Percentiles rank a stretch among this genome's conserved stretches.
These are phyloP conservation scores for Cylindrotheca fusiformis DNA, from an alignment of 108 stramenopile genomes.

Conservation along the genomic window DNA sequence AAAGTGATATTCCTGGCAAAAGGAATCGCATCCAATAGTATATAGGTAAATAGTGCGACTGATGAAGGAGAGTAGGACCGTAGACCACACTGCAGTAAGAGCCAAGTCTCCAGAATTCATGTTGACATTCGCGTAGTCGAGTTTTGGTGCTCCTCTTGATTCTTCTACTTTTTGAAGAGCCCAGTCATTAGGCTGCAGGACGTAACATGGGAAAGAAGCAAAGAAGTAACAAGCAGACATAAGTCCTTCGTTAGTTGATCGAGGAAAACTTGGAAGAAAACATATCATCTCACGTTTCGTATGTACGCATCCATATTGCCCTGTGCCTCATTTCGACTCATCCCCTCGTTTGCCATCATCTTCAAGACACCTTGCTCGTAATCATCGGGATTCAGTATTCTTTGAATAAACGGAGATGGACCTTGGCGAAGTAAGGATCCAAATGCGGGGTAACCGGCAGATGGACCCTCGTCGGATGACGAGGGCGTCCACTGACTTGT, in stretches of 20 bases:
- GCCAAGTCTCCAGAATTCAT: neutral
- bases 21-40: constrained; percentile 1
- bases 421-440: constrained; percentile 56
- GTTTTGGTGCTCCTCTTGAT: constrained; percentile 6
- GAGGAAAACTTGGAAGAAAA: neutral
- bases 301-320: constrained; percentile 77
- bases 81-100: neutral
- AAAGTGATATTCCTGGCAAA: constrained; percentile 8
- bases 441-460: constrained; percentile 43
- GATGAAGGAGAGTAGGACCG: neutral
- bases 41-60: neutral
- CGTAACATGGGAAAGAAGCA: neutral
- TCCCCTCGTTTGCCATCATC: constrained; percentile 51
- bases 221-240: too few relatives aligned
- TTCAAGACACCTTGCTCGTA: constrained; percentile 73
- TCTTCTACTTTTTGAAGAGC: constrained; percentile 18
- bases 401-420: constrained; percentile 53
- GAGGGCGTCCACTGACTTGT: constrained; percentile 1
- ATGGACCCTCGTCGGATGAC: constrained; percentile 20
- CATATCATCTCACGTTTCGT: constrained; percentile 20
- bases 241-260: too few relatives aligned
- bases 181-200: neutral
- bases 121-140: constrained; percentile 19
- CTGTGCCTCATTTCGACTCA: constrained; percentile 48
- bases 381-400: constrained; percentile 42